Conservation (phyloP, 495 filamentous ascomycete genomes). For the Usnea hakonensis region DNA sequence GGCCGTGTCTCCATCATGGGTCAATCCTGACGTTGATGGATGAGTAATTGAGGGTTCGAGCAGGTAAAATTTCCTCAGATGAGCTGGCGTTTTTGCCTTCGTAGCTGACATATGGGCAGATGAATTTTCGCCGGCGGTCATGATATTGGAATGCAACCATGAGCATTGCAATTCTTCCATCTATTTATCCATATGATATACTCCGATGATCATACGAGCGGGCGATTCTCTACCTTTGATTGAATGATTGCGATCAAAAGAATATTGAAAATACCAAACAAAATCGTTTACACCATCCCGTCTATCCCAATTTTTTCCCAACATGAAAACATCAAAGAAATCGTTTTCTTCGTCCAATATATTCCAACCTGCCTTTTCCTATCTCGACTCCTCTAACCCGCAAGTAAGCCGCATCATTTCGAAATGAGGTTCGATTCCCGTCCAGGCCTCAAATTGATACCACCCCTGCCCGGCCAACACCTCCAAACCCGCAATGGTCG, state of each 20-base stretch:
- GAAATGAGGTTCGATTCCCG: slow-evolving; percentile 22
- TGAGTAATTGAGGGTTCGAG: neutral
- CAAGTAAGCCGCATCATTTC: slow-evolving; percentile 12
- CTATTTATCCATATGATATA: neutral
- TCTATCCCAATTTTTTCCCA: no score
- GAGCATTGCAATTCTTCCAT: neutral
- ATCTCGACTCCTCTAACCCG: neutral
- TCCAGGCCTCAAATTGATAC: slow-evolving; percentile 43
- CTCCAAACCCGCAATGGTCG: slow-evolving; percentile 77
- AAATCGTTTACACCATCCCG: no score
- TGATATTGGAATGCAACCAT: neutral
- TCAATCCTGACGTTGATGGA: neutral
- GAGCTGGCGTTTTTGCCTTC: neutral
- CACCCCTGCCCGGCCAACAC: slow-evolving; percentile 84
- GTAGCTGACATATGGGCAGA: neutral
- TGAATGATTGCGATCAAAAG: neutral
- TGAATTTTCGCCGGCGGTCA: neutral
- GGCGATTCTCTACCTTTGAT: neutral
- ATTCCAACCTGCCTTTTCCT: neutral
- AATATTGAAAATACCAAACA: no score
- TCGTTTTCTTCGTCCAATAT: neutral
- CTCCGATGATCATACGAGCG: neutral
- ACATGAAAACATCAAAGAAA: neutral
- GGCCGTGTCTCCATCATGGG: neutral
- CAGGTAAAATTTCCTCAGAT: neutral